These are phyloP conservation scores for Calonectria fujianensis DNA, from an alignment of 2,329 filamentous ascomycete species.

Conservation along the genomic window DNA sequence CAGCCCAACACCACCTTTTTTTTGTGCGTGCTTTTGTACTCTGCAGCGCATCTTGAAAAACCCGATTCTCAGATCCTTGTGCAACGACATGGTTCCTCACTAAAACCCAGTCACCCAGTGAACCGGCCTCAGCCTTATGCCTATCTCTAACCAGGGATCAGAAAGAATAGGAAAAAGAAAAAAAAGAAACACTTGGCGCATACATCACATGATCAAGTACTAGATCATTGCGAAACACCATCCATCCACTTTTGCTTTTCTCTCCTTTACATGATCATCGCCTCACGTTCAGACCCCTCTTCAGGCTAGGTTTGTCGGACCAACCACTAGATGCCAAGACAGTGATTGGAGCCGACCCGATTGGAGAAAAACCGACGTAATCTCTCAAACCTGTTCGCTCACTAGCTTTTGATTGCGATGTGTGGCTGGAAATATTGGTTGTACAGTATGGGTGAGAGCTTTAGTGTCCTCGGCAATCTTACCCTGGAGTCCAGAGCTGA, in stretches of 20 bases:
- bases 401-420: neutral
- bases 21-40: neutral
- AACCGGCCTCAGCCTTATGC: neutral
- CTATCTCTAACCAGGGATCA: neutral
- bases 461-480: neutral
- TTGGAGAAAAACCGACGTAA: neutral
- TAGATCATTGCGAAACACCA: neutral
- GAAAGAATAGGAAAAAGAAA: neutral
- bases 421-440: neutral
- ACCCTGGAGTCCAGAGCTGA: neutral
- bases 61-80: neutral
- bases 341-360: neutral
- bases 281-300: neutral
- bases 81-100: neutral
- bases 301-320: neutral
- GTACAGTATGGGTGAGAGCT: neutral
- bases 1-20: neutral
- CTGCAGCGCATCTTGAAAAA: neutral
- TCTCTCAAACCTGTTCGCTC: neutral
- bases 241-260: neutral
- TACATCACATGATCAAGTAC: neutral
- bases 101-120: neutral
- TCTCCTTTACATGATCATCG: neutral
- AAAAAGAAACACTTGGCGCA: neutral
- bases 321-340: neutral